These are phyloP conservation scores for Carex cristatella DNA, from an alignment of 176 grass and related monocot species.

Conservation along the genomic window DNA sequence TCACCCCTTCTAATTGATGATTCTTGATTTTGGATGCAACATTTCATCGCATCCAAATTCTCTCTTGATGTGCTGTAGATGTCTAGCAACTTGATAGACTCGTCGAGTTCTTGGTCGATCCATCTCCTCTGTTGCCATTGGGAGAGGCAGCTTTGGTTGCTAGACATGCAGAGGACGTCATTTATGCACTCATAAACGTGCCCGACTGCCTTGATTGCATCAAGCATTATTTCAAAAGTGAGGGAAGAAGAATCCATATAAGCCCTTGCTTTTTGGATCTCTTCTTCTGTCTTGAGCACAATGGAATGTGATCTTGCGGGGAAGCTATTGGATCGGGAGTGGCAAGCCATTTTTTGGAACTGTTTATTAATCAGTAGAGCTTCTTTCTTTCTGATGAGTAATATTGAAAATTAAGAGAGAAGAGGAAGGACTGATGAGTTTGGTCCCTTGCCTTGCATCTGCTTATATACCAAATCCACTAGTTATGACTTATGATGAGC, in stretches of 20 bases:
- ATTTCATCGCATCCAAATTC: conserved; percentile 33
- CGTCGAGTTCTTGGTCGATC: conserved; percentile 25
- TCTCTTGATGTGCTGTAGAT: conserved; percentile 38
- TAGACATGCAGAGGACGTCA: conserved; percentile 25
- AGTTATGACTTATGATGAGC: background rate
- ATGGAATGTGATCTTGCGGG: conserved; percentile 3
- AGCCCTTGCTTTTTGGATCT: conserved; percentile 19
- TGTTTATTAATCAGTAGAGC: background rate
- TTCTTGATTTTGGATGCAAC: conserved; percentile 35
- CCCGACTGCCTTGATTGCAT: background rate
- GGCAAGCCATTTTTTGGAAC: background rate
- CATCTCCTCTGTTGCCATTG: conserved; percentile 25
- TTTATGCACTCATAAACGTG: conserved; percentile 21
- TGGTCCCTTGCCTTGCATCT: background rate
- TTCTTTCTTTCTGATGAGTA: conserved; percentile 23
- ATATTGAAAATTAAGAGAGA: background rate
- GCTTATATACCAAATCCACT: background rate
- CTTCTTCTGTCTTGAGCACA: conserved; percentile 24
- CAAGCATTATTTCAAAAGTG: background rate
- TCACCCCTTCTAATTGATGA: conserved; percentile 29
- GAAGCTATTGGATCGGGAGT: conserved; percentile 26
- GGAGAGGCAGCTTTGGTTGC: conserved; percentile 35
- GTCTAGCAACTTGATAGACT: conserved; percentile 17
- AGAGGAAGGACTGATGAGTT: background rate
- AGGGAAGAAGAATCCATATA: conserved; percentile 6